These are phyloP conservation scores for Termitomyces sp. DNA, from an alignment of 768 basidiomycete species.

Conservation along the genomic window DNA sequence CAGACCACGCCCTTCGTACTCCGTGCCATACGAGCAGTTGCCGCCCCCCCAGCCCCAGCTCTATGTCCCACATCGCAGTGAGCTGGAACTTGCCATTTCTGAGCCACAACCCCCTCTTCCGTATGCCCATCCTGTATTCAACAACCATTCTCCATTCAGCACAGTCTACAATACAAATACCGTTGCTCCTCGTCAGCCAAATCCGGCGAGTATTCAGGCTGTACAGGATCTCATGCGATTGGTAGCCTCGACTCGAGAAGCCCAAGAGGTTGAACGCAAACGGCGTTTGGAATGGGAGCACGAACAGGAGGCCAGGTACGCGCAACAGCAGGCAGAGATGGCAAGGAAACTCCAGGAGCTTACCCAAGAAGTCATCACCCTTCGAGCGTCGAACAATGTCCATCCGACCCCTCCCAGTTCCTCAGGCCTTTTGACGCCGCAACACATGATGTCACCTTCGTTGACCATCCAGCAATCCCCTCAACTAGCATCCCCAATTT, in stretches of 20 bases:
- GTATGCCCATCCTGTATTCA: constrained; percentile 18
- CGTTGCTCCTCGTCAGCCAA: constrained; percentile 24
- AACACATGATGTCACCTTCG: constrained; percentile 26
- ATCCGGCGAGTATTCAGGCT: constrained; percentile 35
- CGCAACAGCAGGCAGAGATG: constrained; percentile 54
- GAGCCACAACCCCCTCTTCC: constrained; percentile 36
- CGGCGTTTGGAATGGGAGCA: constrained; percentile 66
- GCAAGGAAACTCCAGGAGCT: constrained; percentile 52
- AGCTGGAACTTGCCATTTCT: constrained; percentile 59
- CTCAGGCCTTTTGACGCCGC: constrained; percentile 24
- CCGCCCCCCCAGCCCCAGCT: constrained; percentile 28
- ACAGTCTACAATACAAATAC: constrained; percentile 6
- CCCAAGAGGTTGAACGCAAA: constrained; percentile 56
- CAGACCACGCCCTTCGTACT: constrained; percentile 26
- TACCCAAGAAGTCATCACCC: constrained; percentile 46
- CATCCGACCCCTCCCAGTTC: constrained; percentile 11
- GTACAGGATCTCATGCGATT: constrained; percentile 62
- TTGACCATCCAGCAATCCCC: constrained; percentile 24
- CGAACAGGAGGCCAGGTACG: constrained; percentile 59
- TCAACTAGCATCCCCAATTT: constrained; percentile 31
- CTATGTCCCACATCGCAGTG: constrained; percentile 56
- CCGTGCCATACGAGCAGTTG: constrained; percentile 23
- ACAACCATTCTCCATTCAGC: not conserved
- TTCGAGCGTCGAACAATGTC: constrained; percentile 37
- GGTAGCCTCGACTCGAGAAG: constrained; percentile 51